Evolutionary conservation across 208 protist species (phyloP), one percentile per base, ranked within the genome.

Genomic region (Leptomonas pyrrhocoris): DNA sequence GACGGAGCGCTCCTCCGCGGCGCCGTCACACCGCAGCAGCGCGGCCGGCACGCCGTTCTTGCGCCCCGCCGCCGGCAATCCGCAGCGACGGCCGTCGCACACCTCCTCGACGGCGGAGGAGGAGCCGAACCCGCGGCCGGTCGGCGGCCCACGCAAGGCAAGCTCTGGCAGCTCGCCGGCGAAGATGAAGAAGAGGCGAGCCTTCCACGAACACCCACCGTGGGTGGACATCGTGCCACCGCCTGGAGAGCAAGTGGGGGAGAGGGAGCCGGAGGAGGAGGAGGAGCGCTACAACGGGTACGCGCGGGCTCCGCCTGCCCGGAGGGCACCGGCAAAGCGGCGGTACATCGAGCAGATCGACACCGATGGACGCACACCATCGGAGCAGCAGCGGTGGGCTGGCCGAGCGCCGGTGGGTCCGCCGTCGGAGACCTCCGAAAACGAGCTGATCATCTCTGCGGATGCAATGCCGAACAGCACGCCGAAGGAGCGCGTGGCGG

Each of bases 401-500:
- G 18, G 18, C 13, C 12, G 15, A 60, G 56, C 40, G 36, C 56
- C 43, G 13, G 13, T 60, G 43, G 27, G 27, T 13, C 28, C 54
- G 50, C 50, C 59, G 12, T 42, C 45, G 23, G 68, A 53, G 28
- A 40, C 49, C 28, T 51, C 49, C 8, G 53, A 56, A 23, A 15
- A 49, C 9, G 54, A 50, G 30, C n/a, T 36, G 31, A 49, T 61
- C 2, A 38, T 56, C 25, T 21, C 53, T 0, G 54, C 38, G 2
- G 62, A 25, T 12, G 45, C 53, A 25, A 45, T 69, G 53, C 70
- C 70, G 27, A 38, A 34, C 13, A 30, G 48, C n/a, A 64, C 53
- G 21, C 61, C 55, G n/a, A 42, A 50, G 45, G 70, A 76, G 43
- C 70, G 55, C 54, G n/a, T 76, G 51, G 62, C 48, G 15, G 70